Evolutionary conservation across 2,329 filamentous ascomycete genomes (phyloP), one percentile per base, ranked within the genome.

Genomic region (Verticillium alfalfae): DNA sequence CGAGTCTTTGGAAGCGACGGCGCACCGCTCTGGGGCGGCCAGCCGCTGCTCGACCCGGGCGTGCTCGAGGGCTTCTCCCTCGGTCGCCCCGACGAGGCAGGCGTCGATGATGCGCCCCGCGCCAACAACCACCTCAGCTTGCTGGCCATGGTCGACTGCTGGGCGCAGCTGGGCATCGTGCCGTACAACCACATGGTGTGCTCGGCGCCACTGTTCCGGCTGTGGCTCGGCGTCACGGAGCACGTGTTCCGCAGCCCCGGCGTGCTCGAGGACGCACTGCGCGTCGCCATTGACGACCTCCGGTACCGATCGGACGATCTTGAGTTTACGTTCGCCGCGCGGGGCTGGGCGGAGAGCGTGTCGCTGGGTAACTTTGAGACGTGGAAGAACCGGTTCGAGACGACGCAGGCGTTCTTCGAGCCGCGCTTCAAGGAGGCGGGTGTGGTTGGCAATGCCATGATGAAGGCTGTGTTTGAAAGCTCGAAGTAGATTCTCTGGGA

Each of bases 121-220:
- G 92, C 90, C 60, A 99, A 99, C 78, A 99, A 95, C 73, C 96
- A 99, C 75, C 84, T 99, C 36, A 93, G 89, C 72, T 82, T 99
- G 62, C 83, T 99, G 55, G 95, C 93, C 56, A 99, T 99, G 86
- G 96, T 98, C 54, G 95, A 99, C 78, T 98, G 94, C 78, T 99
- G 95, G 95, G 95, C 91, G 72, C 91, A 92, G 67, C 84, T 98
- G 56, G 90, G 88, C 38, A 99, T 97, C 69, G 90, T 96, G 57
- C 95, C 95, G 0, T 99, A 99, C 75, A 94, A 99, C 76, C 96
- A 99, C 80, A 99, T 99, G 93, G 96, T 99, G 68, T 99, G 95
- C 79, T 97, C 93, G 60, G 99, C 95, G 45, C 95, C 95, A 79
- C 86, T 98, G 56, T 99, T 99, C 81, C 90, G 95, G 58, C 86